Evolutionary conservation across 805 yeast genomes (phyloP), one percentile per base, ranked within the genome.

Genomic region (Lipomyces orientalis): DNA sequence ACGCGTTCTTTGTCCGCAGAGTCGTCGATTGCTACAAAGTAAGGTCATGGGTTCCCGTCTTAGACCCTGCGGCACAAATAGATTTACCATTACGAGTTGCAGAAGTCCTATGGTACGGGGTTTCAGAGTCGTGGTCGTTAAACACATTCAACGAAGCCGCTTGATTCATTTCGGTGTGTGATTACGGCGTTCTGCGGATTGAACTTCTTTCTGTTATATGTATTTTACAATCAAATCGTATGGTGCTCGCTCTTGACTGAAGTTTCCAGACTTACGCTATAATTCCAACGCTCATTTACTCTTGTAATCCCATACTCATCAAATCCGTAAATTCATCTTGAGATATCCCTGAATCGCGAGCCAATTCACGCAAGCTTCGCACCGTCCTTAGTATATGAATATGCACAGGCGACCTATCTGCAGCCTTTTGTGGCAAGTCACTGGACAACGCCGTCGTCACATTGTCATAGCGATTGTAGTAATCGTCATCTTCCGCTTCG

Each of bases 361-460:
- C 58, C 16, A 67, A 65, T 22, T 37, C 51, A 25, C 22, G 58
- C 37, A 67, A 51, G 39, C 66, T 65, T 22, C 58, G 57, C 35
- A 67, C n/a, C 1, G 66, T 46, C 7, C 61, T 58, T 5, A 35
- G 35, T 10, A 64, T 29, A 52, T 67, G 71, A 9, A 10, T 46
- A 25, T 33, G 52, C 34, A 61, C 52, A 14, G 67, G 52, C 34
- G 51, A 22, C 33, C 25, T n/a, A 8, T 2, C 37, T 22, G 37
- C 35, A 52, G 35, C 29, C 39, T 25, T 37, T n/a, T 34, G 22
- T 33, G 60, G 8, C 34, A 29, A 79, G 76, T 64, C 71, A 34
- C 70, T 63, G 22, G 64, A 60, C 31, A 72, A 58, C 22, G 71
- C 64, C 33, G 75, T 71, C 61, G 67, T 68, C 34, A 73, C 72